Evolutionary conservation across 2,329 filamentous ascomycete genomes (phyloP), one percentile per base, ranked within the genome.

Genomic region (Fusarium denticulatum): DNA sequence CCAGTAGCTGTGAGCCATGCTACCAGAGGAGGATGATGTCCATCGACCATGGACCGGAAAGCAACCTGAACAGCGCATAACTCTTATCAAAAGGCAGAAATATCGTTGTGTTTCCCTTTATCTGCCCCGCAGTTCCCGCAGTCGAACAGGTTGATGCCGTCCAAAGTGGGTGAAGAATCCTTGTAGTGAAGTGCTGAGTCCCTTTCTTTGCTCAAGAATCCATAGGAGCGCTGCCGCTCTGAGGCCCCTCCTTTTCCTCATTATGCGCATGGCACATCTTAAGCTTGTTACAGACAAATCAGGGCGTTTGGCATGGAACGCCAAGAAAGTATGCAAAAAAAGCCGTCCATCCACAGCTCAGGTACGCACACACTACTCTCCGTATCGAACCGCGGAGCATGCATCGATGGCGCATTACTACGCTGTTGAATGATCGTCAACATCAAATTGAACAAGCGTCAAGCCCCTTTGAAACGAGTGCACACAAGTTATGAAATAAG

Each of bases 391-490:
- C 52, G 63, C 66, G 62, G 50, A 65, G 65, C 70, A 76, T 77
- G 75, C 66, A 76, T 56, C 66, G 58, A 77, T 73, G 73, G 71
- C 67, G 75, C 71, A 61, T 77, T 68, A 68, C 66, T 49, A 36
- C 24, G 15, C 15, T 37, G 32, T 15, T 72, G 67, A 74, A 74
- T 65, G 67, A 74, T 65, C 61, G 45, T 66, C 39, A 55, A 61
- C 53, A 73, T 59, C 61, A 47, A 28, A 53, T 60, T 32, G 64
- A 72, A 39, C 49, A 58, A 56, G 64, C 45, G 55, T 57, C 52
- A 62, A 63, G 46, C 47, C 56, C 32, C 40, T 28, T 63, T 68
- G 53, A 57, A 65, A 64, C 69, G 58, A 72, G 49, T 53, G n/a
- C 47, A 36, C 30, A 36, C 16, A 42, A 37, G 45, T 37, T 45